phyloP scores from a whole-genome alignment of 1,139 yeast species.

The Saccharomyces hybrid region DNA sequence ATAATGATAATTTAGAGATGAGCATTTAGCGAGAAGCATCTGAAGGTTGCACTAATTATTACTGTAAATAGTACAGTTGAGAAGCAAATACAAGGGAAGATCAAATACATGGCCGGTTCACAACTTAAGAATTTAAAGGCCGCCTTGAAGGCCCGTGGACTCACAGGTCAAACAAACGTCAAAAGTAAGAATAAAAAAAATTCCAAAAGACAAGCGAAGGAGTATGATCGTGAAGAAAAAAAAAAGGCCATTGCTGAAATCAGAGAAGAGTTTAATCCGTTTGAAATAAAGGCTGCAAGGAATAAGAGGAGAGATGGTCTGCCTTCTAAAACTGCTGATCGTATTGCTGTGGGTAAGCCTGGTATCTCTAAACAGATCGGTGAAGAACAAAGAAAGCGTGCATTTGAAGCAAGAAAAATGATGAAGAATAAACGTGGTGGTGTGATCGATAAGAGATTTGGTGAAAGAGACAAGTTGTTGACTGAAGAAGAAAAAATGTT shows the following conservation, averaged over 20 bases:
- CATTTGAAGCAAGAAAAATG: slow-evolving; percentile 56
- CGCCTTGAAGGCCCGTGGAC: slow-evolving; percentile 66
- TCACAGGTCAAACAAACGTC: slow-evolving; percentile 70
- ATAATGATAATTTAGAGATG: background rate
- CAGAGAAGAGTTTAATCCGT: slow-evolving; percentile 80
- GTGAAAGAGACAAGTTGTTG: slow-evolving; percentile 67
- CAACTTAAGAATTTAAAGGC: slow-evolving; percentile 79
- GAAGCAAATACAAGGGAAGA: background rate
- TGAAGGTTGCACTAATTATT: background rate
- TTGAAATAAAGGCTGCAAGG: slow-evolving; percentile 67
- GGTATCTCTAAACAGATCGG: slow-evolving; percentile 70
- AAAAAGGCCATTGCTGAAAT: slow-evolving; percentile 50
- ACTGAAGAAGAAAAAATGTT: slow-evolving; percentile 89
- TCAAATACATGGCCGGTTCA: slow-evolving; percentile 66
- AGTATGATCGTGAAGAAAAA: slow-evolving; percentile 60
- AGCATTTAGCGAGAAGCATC: background rate
- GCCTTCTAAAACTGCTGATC: slow-evolving; percentile 36
- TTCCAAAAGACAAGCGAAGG: slow-evolving; percentile 50
- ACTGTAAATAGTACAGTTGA: background rate
- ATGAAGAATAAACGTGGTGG: slow-evolving; percentile 70
- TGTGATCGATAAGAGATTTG: slow-evolving; percentile 79
- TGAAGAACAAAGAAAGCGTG: slow-evolving; percentile 62
- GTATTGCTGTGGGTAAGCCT: slow-evolving; percentile 62
- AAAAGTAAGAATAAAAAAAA: slow-evolving; percentile 40
- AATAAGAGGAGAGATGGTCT: slow-evolving; percentile 49